phyloP scores from a whole-genome alignment of 345 rosid species.

The Anacardium occidentale region DNA sequence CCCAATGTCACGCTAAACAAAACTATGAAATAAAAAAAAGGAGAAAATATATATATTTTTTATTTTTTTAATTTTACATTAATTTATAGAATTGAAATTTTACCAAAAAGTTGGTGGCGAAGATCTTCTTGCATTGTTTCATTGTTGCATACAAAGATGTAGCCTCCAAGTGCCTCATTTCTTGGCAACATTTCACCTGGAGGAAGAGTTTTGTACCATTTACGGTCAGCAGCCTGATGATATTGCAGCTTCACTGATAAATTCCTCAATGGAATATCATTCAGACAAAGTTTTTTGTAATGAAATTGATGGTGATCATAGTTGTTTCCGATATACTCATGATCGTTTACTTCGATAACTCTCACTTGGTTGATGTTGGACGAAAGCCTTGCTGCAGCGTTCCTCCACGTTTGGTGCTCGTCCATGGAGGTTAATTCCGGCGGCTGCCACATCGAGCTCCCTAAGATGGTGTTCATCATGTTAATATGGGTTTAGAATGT shows the following conservation, averaged over 20 bases:
- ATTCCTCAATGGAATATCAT: not conserved
- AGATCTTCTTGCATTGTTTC: slow-evolving; percentile 65
- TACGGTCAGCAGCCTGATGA: not conserved
- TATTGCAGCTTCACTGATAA: not conserved
- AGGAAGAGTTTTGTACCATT: slow-evolving; percentile 39
- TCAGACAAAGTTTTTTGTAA: not conserved
- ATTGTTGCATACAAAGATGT: slow-evolving; percentile 62
- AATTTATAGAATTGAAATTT: not conserved
- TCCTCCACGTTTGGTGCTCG: not conserved
- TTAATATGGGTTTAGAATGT: too few relatives aligned
- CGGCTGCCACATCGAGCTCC: slow-evolving; percentile 1
- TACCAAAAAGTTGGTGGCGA: slow-evolving; percentile 58
- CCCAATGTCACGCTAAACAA: too few relatives aligned
- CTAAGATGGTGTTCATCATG: not conserved
- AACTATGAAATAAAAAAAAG: not conserved
- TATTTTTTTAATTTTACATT: not conserved
- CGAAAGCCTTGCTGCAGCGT: not conserved
- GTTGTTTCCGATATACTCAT: not conserved
- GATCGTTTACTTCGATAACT: too few relatives aligned
- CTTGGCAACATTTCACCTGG: slow-evolving; percentile 37
- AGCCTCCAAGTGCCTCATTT: slow-evolving; percentile 53
- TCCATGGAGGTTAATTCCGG: not conserved
- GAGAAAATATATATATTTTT: not conserved
- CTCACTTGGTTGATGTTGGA: too few relatives aligned
- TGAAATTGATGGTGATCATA: not conserved